Evolutionary conservation across 805 yeast species (phyloP).

Genomic region (Lachancea kluyveri): DNA sequence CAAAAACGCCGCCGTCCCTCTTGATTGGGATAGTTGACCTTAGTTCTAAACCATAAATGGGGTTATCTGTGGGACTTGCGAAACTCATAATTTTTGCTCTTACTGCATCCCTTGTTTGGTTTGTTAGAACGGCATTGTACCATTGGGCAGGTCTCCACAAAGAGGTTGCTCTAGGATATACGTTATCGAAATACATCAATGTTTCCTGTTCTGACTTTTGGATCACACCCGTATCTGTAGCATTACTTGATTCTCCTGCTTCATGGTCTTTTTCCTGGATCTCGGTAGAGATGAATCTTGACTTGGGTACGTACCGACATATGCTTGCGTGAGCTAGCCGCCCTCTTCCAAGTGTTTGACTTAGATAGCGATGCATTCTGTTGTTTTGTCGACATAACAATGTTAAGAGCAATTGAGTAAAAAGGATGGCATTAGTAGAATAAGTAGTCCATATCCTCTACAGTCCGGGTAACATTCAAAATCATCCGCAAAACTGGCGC

Average conservation of each 20-base stretch:
- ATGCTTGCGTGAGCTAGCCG: too few relatives aligned
- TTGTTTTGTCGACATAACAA: too few relatives aligned
- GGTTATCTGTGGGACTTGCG: slow-evolving; percentile 34
- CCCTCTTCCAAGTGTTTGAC: too few relatives aligned
- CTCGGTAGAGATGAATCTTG: slow-evolving; percentile 33
- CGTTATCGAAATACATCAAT: slow-evolving; percentile 49
- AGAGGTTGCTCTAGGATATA: slow-evolving; percentile 41
- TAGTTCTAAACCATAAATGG: slow-evolving; percentile 40
- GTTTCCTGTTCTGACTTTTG: slow-evolving; percentile 44
- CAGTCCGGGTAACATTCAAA: too few relatives aligned
- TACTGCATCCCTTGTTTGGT: slow-evolving; percentile 34
- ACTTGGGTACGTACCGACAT: too few relatives aligned
- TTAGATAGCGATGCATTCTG: too few relatives aligned
- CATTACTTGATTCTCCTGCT: slow-evolving; percentile 50
- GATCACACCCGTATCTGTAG: slow-evolving; percentile 52
- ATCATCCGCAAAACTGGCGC: too few relatives aligned
- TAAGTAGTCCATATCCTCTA: too few relatives aligned
- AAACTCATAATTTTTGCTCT: slow-evolving; percentile 34
- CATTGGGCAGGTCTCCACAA: slow-evolving; percentile 43
- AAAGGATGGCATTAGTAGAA: too few relatives aligned
- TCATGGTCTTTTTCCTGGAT: slow-evolving; percentile 40
- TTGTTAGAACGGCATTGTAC: slow-evolving; percentile 34
- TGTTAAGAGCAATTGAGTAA: too few relatives aligned
- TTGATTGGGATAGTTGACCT: slow-evolving; percentile 60
- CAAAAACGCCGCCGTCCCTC: slow-evolving; percentile 94